These are phyloP conservation scores for Pelagophyceae sp. DNA, from an alignment of 352 stramenopile genomes.

Conservation along the genomic window DNA sequence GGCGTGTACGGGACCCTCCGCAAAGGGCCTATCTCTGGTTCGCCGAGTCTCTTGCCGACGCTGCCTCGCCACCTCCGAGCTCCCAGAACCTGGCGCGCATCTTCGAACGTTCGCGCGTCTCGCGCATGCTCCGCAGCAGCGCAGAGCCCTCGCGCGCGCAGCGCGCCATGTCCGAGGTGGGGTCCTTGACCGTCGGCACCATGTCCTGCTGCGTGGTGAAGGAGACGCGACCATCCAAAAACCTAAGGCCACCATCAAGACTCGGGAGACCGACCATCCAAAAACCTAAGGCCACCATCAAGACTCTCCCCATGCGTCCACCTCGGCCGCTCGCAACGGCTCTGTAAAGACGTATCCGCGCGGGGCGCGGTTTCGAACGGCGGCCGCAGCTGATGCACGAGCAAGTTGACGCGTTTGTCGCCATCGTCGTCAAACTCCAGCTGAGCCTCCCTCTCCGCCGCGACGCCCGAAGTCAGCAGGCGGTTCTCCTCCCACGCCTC, in stretches of 20 bases:
- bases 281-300: no score
- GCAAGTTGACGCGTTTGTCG: constrained; percentile 83
- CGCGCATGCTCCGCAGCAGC: constrained; percentile 5
- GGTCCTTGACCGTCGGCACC: constrained; percentile 87
- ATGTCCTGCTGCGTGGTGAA: constrained; percentile 90
- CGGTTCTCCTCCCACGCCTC: constrained; percentile 96
- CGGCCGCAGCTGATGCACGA: constrained; percentile 95
- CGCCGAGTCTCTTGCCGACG: constrained; percentile 8
- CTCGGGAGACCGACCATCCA: no score
- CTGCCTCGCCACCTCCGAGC: no score
- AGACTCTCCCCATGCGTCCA: no score
- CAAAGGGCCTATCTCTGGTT: background rate
- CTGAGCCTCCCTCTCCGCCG: constrained; percentile 40
- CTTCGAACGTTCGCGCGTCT: constrained; percentile 56
- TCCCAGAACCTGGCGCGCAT: constrained; percentile 99
- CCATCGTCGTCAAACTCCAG: constrained; percentile 84
- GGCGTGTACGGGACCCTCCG: no score
- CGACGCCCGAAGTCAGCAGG: constrained; percentile 70
- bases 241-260: no score
- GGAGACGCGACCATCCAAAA: constrained; percentile 74
- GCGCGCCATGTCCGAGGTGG: constrained; percentile 86
- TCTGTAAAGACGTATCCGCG: no score
- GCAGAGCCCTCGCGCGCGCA: constrained; percentile 83
- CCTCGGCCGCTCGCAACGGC: no score
- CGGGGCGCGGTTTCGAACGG: no score